Base-by-base conservation (phyloP, 768 basidiomycete genomes). In the Lactarius psammicola region DNA sequence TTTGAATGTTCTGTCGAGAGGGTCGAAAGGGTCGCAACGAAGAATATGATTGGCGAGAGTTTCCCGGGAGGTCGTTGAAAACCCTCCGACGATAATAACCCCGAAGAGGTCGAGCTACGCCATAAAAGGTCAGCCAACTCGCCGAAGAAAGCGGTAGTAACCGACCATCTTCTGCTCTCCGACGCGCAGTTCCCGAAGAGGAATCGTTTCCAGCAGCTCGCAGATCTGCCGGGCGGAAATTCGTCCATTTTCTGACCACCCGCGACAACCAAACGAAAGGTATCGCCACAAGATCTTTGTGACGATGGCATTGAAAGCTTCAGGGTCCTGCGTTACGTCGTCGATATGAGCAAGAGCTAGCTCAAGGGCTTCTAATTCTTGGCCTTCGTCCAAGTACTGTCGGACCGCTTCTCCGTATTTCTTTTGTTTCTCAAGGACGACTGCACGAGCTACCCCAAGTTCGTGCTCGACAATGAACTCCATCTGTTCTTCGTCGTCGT, bases 321-420 rank as follows among this genome's bases (percentile, higher is more conserved):
- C 20, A 72, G 66, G 1, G 80, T 80, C 49, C 49, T 4, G 46
- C 11, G 46, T n/a, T n/a, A 61, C 65, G 0, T 72, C 31, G 3
- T 46, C 55, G 20, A 28, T 68, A 38, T 81, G 79, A 40, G 74
- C 72, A 3, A 85, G 68, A 49, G 86, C 73, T 2, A 82, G 71
- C 15, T 71, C 74, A 17, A 86, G 80, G 0, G 86, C 87, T 17
- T 83, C 79, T 1, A 78, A 34, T 0, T 72, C 73, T 1, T n/a
- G n/a, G n/a, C n/a, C n/a, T n/a, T n/a, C n/a, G n/a, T n/a, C n/a
- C n/a, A n/a, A n/a, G n/a, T n/a, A n/a, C n/a, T n/a, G n/a, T n/a
- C n/a, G n/a, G n/a, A n/a, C n/a, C n/a, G n/a, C n/a, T n/a, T n/a
- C n/a, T n/a, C n/a, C n/a, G n/a, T n/a, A n/a, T n/a, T n/a, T n/a